Conservation (phyloP, 1,139 yeast species). For the Hyphopichia fennica region DNA sequence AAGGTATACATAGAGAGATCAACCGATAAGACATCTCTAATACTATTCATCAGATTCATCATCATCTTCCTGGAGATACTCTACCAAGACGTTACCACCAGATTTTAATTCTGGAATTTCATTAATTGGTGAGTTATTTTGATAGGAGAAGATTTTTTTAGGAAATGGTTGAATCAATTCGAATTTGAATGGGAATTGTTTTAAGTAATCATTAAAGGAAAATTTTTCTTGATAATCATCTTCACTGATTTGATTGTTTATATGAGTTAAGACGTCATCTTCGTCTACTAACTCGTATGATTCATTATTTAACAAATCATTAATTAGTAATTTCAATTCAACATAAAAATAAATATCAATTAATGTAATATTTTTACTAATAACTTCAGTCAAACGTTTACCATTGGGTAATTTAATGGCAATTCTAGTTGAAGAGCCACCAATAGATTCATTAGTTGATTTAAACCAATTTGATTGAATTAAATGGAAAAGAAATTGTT, state of each 20-base stretch:
- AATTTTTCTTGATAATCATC: constrained; percentile 3
- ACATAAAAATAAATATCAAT: constrained; percentile 66
- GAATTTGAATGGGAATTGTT: constrained; percentile 30
- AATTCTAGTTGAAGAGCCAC: constrained; percentile 16
- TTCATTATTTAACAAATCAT: constrained; percentile 13
- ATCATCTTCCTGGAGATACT: constrained; percentile 17
- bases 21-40: too few species aligned
- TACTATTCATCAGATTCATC: background rate
- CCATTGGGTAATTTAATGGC: constrained; percentile 56
- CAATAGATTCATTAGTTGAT: constrained; percentile 7
- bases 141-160: constrained; percentile 26
- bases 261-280: constrained; percentile 11
- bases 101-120: constrained; percentile 28
- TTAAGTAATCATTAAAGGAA: constrained; percentile 19
- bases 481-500: constrained; percentile 14
- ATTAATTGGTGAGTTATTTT: constrained; percentile 15
- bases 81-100: constrained; percentile 45
- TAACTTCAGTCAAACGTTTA: constrained; percentile 56
- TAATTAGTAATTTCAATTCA: constrained; percentile 42
- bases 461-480: constrained; percentile 14
- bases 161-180: constrained; percentile 49
- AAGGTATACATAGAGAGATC: too few species aligned
- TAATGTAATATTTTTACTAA: constrained; percentile 49
- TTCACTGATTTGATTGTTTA: constrained; percentile 10
- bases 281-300: constrained; percentile 12